Evolutionary conservation across 805 yeast genomes (phyloP), one percentile per base, ranked within the genome.

Genomic region (Wickerhamia fluorescens): DNA sequence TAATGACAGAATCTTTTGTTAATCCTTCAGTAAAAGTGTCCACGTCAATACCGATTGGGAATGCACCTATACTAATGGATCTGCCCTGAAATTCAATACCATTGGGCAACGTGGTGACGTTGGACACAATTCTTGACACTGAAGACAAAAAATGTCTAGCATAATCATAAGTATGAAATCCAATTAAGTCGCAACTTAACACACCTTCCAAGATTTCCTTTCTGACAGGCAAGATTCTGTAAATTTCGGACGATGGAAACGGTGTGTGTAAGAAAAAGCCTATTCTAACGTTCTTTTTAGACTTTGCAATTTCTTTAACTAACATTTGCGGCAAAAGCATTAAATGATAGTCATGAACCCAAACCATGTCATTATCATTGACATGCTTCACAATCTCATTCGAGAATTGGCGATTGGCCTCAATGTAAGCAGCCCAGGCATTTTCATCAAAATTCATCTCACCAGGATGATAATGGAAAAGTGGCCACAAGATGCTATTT

Each of bases 141-240:
- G 95, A 78, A 12, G 94, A 80, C 30, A 94, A 58, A 58, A 94
- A 92, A 63, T 92, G 99, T 44, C 98, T 71, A 8, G 95, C 97
- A 49, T 92, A 92, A 55, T 92, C 99, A 55, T 92, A 94, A n/a
- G 98, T 92, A 56, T 92, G 99, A 71, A 92, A 92, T 0, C 99
- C 99, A 48, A 92, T 77, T 45, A 94, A 68, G 52, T 92, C 95
- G 60, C 97, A 89, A 45, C 92, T 80, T 49, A 92, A 64, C 2
- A 92, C 95, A 33, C 99, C 99, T 37, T 73, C 74, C 44, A 92
- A 62, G 29, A 92, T 86, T 54, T 94, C 97, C 43, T 79, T 76
- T 57, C 99, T 71, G 10, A 94, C 98, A 0, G 99, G 98, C 44
- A 92, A 65, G 32, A 94, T 88, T 51, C 99, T 69, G 61, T 92